Evolutionary conservation across 495 filamentous ascomycete species (phyloP), one percentile per base, ranked within the genome.

Genomic region (Xylaria grammica): DNA sequence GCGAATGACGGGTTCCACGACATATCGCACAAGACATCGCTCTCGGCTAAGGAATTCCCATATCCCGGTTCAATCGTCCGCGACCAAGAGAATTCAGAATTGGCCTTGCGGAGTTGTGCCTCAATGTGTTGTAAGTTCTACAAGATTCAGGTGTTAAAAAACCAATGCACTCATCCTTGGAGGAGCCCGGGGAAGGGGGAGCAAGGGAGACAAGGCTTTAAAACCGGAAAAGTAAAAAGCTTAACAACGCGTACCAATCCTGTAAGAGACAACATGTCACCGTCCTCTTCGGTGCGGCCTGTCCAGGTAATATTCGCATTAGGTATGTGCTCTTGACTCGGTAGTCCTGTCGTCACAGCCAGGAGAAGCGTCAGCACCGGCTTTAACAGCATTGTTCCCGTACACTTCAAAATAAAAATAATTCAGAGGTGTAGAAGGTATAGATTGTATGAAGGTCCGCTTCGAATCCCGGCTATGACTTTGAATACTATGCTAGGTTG

Each of bases 91-190:
- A 62, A 62, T 17, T 32, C 26, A 6, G 60, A 49, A 0, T 62
- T 34, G 11, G 54, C 34, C n/a, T 54, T 27, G 60, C 48, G 49
- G 26, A 62, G 53, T 40, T 62, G 60, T 27, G 38, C 36, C 27
- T 54, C 49, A 38, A 62, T 62, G 19, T 62, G 60, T 27, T 54
- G 36, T 40, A 62, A 32, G 4, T n/a, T 20, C 54, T 58, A 36
- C 10, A 30, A 9, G n/a, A 36, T 29, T 57, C 13, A 45, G 22
- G 10, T 5, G 38, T 58, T 22, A 54, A 52, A 8, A 34, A 2
- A 17, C 11, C 32, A 42, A 3, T 42, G 40, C 3, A 10, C 6
- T n/a, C 40, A 10, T 17, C 13, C 40, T 42, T 17, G 4, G 4
- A 36, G 32, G 11, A 5, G 4, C 32, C 4, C 32, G 30, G 50